phyloP scores from a whole-genome alignment of 805 yeast genomes.

The Lachancea sp. region DNA sequence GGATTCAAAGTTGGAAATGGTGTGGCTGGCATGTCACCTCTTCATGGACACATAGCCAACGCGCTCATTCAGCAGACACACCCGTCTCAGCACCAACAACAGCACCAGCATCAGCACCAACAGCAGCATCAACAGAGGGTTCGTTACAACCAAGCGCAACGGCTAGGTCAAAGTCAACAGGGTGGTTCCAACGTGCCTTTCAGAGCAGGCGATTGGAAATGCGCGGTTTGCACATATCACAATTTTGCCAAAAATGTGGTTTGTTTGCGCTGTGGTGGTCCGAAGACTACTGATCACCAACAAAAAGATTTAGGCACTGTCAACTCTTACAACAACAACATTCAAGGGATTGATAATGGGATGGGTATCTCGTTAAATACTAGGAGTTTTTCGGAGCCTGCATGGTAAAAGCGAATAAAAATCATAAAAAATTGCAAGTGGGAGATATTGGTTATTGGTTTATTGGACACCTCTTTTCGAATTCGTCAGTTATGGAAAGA shows the following conservation, averaged over 20 bases:
- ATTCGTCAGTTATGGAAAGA: neutral
- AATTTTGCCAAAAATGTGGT: conserved; percentile 86
- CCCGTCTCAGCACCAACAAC: conserved; percentile 8
- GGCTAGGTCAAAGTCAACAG: conserved; percentile 15
- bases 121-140: conserved; percentile 15
- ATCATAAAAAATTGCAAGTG: neutral
- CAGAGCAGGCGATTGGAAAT: conserved; percentile 96
- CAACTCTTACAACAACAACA: conserved; percentile 5
- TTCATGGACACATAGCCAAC: conserved; percentile 4
- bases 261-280: conserved; percentile 84
- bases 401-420: conserved; percentile 12
- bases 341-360: conserved; percentile 11
- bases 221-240: conserved; percentile 76
- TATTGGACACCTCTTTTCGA: neutral
- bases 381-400: conserved; percentile 21
- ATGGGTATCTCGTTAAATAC: conserved; percentile 18
- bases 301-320: conserved; percentile 11
- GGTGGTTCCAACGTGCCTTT: conserved; percentile 67
- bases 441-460: neutral
- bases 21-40: conserved; percentile 12
- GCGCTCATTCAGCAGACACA: conserved; percentile 10
- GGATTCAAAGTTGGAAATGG: conserved; percentile 4
- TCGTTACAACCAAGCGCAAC: conserved; percentile 8
- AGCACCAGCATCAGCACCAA: conserved; percentile 18
- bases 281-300: conserved; percentile 32